phyloP scores from a whole-genome alignment of 2,329 filamentous ascomycete genomes.

The Arthrobotrys sphaeroides region DNA sequence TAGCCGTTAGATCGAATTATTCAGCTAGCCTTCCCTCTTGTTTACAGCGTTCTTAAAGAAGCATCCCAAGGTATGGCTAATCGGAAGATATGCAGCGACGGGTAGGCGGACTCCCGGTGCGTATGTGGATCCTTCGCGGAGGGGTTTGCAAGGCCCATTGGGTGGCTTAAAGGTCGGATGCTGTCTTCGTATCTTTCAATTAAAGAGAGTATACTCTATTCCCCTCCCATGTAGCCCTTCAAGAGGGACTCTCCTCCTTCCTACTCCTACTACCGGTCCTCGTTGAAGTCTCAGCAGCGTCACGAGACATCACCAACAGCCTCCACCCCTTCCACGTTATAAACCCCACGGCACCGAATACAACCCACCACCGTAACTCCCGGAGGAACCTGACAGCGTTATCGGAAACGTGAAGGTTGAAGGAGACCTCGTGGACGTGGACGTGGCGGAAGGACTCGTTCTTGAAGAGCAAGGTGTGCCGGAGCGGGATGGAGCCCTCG shows the following conservation, averaged over 20 bases:
- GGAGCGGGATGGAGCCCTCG: constrained; percentile 41
- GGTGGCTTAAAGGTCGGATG: too few species aligned
- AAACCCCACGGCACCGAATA: constrained; percentile 5
- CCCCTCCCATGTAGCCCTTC: not conserved
- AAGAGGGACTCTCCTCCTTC: not conserved
- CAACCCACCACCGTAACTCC: constrained; percentile 42
- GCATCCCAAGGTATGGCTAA: too few species aligned
- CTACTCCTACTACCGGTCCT: not conserved
- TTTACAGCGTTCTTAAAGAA: too few species aligned
- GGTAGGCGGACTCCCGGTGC: too few species aligned
- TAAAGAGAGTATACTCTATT: not conserved
- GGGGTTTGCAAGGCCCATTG: too few species aligned
- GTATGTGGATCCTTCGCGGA: too few species aligned
- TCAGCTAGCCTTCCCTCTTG: not conserved
- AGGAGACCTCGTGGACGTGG: constrained; percentile 30
- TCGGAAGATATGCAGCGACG: too few species aligned
- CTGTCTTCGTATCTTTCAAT: not conserved
- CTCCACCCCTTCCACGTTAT: constrained; percentile 32
- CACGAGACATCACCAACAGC: not conserved
- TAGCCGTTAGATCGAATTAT: constrained; percentile 37
- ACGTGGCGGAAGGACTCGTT: constrained; percentile 29
- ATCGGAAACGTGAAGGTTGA: constrained; percentile 25
- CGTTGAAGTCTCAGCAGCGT: too few species aligned
- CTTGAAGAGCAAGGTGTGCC: constrained; percentile 31
- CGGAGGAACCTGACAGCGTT: constrained; percentile 1